phyloP scores from a whole-genome alignment of 805 yeast species.

The Candida maltosa region DNA sequence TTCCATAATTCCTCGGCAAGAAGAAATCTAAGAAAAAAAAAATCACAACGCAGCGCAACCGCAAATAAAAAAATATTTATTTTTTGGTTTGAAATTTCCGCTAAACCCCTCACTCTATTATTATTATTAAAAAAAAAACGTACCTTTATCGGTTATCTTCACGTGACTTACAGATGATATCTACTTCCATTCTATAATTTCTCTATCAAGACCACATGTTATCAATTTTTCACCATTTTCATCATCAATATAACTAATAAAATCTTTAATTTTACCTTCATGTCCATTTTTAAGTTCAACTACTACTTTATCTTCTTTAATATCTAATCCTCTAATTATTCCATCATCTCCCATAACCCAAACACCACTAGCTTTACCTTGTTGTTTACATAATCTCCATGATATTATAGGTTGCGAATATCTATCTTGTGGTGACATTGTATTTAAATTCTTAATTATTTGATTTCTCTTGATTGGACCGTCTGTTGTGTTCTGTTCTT shows the following conservation, averaged over 20 bases:
- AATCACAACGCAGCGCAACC: no score
- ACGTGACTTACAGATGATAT: no score
- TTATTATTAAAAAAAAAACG: no score
- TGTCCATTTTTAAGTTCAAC: conserved; percentile 28
- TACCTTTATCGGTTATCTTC: no score
- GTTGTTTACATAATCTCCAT: conserved; percentile 30
- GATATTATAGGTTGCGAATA: conserved; percentile 49
- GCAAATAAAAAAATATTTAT: no score
- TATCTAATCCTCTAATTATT: conserved; percentile 53
- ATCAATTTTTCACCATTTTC: conserved; percentile 38
- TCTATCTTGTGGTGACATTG: conserved; percentile 67
- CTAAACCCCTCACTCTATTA: no score
- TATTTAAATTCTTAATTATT: conserved; percentile 29
- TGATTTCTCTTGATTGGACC: conserved; percentile 21
- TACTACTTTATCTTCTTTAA: conserved; percentile 34
- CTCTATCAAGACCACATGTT: conserved; percentile 46
- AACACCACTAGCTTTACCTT: conserved; percentile 36
- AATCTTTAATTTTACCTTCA: conserved; percentile 49
- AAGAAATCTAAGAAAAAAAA: no score
- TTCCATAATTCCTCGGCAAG: no score
- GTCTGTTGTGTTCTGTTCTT: conserved; percentile 3
- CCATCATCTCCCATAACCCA: conserved; percentile 78
- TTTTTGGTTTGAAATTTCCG: no score
- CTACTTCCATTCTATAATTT: conserved; percentile 16
- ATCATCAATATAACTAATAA: conserved; percentile 20